These are phyloP conservation scores for Fusarium veterinarium DNA, from an alignment of 2,329 filamentous ascomycete species.

Conservation along the genomic window DNA sequence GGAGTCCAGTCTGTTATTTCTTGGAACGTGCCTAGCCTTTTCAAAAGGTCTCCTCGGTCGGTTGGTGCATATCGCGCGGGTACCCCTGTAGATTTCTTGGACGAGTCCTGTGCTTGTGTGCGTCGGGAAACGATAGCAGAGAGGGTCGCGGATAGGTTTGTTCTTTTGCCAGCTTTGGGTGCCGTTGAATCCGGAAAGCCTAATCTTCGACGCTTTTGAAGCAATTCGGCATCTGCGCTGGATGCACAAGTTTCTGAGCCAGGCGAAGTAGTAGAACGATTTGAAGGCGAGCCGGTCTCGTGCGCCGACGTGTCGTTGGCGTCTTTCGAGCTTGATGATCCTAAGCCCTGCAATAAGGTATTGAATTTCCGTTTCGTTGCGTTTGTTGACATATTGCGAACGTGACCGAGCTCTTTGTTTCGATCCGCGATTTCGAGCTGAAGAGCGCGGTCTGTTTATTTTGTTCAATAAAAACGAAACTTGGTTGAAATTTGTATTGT, in stretches of 20 bases:
- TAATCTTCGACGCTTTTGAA: conserved; percentile 66
- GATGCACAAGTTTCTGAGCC: conserved; percentile 22
- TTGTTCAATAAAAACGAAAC: neutral
- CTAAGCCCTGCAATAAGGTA: conserved; percentile 75
- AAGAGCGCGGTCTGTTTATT: neutral
- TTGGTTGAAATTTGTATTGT: conserved; percentile 24
- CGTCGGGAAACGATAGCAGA: conserved; percentile 42
- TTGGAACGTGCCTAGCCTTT: conserved; percentile 86
- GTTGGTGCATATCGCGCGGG: conserved; percentile 82
- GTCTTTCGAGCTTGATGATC: conserved; percentile 53
- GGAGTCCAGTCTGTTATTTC: conserved; percentile 94
- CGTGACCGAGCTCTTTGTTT: neutral
- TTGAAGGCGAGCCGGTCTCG: conserved; percentile 23
- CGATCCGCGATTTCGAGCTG: neutral
- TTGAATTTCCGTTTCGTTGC: conserved; percentile 89
- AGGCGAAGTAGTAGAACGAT: conserved; percentile 23
- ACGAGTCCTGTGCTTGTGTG: conserved; percentile 35
- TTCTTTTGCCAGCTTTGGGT: conserved; percentile 43
- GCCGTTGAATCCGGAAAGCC: conserved; percentile 57
- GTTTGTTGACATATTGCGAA: conserved; percentile 64
- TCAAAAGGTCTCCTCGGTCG: conserved; percentile 85
- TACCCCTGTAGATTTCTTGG: conserved; percentile 40
- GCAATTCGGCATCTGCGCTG: conserved; percentile 53
- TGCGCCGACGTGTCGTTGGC: conserved; percentile 1
- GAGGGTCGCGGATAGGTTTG: conserved; percentile 39